Percentiles rank a stretch among this genome's conserved stretches.
Evolutionary conservation across 2,329 filamentous ascomycete species (phyloP).

Genomic region (Cryphonectria japonica): DNA sequence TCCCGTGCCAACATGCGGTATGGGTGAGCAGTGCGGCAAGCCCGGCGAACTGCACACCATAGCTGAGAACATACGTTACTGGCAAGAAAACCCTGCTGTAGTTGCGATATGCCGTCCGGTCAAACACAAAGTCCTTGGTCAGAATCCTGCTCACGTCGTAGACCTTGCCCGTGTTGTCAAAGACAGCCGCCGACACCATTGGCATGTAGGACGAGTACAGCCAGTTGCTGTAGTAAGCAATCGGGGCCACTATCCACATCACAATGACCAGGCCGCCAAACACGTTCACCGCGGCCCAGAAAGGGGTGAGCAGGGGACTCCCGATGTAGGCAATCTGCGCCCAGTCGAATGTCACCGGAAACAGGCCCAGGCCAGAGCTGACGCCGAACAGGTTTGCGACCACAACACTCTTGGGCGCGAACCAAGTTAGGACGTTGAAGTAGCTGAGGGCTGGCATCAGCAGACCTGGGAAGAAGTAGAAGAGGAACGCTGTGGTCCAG

Average conservation of each 20-base stretch:
- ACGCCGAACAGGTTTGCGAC: constrained; percentile 86
- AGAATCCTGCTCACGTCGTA: constrained; percentile 84
- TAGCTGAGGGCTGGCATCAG: constrained; percentile 84
- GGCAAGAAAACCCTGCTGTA: constrained; percentile 86
- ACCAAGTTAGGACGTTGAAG: constrained; percentile 89
- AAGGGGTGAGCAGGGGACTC: constrained; percentile 80
- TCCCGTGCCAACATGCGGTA: constrained; percentile 82
- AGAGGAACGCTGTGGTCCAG: constrained; percentile 71
- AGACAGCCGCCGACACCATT: constrained; percentile 81
- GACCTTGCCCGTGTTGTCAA: constrained; percentile 79
- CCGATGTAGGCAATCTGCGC: constrained; percentile 88
- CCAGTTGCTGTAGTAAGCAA: constrained; percentile 79
- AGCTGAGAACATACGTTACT: constrained; percentile 86
- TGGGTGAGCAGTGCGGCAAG: constrained; percentile 80
- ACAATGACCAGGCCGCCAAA: constrained; percentile 78
- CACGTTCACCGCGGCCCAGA: constrained; percentile 86
- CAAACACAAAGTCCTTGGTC: constrained; percentile 77
- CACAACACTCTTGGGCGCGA: constrained; percentile 83
- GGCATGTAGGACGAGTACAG: constrained; percentile 86
- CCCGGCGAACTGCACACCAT: constrained; percentile 83
- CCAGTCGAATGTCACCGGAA: constrained; percentile 90
- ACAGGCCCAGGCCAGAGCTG: constrained; percentile 79
- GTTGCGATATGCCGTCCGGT: constrained; percentile 73
- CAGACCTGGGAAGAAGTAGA: constrained; percentile 84
- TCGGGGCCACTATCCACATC: constrained; percentile 82